phyloP scores from a whole-genome alignment of 225 moss, liverwort and hornwort species.

The Pleurozium schreberi region DNA sequence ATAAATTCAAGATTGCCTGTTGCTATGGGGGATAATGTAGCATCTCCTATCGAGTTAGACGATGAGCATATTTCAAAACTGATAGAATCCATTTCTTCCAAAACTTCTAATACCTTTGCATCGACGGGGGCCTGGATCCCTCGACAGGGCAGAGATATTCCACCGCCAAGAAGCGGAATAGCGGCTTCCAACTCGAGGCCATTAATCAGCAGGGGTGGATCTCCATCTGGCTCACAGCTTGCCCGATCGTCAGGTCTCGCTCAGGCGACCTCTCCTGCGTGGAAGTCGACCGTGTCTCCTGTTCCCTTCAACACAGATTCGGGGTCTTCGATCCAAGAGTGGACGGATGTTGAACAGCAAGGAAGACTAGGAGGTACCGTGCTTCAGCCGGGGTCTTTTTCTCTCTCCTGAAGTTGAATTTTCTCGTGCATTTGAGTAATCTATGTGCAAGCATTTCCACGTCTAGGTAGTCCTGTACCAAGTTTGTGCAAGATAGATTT shows the following conservation, averaged over 20 bases:
- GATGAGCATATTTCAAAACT: constrained; percentile 74
- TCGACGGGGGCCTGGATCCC: constrained; percentile 32
- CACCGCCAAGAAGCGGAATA: constrained; percentile 30
- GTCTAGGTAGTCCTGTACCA: neutral
- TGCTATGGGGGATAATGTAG: constrained; percentile 82
- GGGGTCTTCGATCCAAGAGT: constrained; percentile 36
- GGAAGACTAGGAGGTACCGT: constrained; percentile 34
- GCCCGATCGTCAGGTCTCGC: constrained; percentile 23
- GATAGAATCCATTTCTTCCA: constrained; percentile 85
- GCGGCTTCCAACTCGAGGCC: constrained; percentile 14
- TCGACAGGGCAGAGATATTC: constrained; percentile 41
- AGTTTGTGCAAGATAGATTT: neutral
- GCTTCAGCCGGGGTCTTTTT: neutral
- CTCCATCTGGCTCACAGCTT: constrained; percentile 43
- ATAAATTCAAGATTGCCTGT: constrained; percentile 69
- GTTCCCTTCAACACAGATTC: constrained; percentile 45
- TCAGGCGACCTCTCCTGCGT: constrained; percentile 37
- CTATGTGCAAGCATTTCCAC: neutral
- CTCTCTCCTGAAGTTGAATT: neutral
- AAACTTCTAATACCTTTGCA: constrained; percentile 55
- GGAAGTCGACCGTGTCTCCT: constrained; percentile 39
- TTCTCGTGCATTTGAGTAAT: neutral
- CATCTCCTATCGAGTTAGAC: constrained; percentile 92
- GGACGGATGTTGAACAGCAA: constrained; percentile 66
- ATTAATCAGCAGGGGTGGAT: constrained; percentile 18